These are phyloP conservation scores for Globisporangium paddicum DNA, from an alignment of 352 stramenopile genomes.

Conservation along the genomic window DNA sequence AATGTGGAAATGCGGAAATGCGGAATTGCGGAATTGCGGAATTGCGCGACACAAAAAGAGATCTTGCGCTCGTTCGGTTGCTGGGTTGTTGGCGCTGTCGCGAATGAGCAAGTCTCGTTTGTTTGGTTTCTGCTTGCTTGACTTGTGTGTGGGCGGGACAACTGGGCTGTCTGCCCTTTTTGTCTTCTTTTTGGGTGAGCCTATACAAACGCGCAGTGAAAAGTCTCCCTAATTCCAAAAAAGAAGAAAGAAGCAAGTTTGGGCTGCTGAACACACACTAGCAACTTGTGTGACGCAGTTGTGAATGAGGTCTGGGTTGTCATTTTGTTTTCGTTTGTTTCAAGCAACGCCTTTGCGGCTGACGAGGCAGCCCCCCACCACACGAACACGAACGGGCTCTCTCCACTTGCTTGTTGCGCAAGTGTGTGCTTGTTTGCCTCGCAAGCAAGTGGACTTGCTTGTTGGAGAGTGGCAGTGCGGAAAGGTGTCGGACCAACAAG, in stretches of 20 bases:
- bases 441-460: not conserved
- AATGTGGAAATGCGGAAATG: constrained; percentile 1
- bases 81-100: not conserved
- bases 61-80: not conserved
- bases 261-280: not conserved
- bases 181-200: not conserved
- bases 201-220: not conserved
- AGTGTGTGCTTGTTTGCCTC: not conserved
- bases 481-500: not conserved
- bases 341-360: not conserved
- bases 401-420: no score
- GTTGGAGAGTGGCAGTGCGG: not conserved
- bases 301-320: not conserved
- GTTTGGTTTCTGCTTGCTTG: not conserved
- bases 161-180: not conserved
- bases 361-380: no score
- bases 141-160: not conserved
- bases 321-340: constrained; percentile 1
- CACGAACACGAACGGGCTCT: not conserved
- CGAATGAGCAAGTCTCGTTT: not conserved
- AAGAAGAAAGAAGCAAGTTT: constrained; percentile 1
- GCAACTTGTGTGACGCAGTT: no score
- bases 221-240: not conserved
- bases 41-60: no score
- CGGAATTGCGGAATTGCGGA: no score